phyloP scores from a whole-genome alignment of 1,139 yeast genomes.

The Meyerozyma guilliermondii region DNA sequence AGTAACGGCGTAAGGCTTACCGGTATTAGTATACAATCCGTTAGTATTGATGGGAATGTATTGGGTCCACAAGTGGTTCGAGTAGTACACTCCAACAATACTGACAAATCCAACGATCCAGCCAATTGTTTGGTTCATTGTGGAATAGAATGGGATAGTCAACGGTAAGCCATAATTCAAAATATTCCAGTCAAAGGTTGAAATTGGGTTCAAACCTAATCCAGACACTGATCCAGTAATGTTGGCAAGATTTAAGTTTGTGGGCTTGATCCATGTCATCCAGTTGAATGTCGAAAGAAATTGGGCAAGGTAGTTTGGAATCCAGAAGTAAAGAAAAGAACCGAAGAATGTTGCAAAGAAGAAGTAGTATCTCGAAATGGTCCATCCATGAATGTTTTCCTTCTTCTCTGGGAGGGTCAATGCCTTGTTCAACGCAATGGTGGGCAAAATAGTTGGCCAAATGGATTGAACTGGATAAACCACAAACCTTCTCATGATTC shows the following conservation, averaged over 20 bases:
- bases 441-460: slow-evolving; percentile 56
- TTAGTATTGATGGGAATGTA: slow-evolving; percentile 54
- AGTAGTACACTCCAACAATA: slow-evolving; percentile 43
- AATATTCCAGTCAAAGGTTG: slow-evolving; percentile 49
- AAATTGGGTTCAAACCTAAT: slow-evolving; percentile 51
- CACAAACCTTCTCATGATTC: slow-evolving; percentile 48
- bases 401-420: slow-evolving; percentile 28
- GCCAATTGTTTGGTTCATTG: slow-evolving; percentile 38
- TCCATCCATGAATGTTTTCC: slow-evolving; percentile 49
- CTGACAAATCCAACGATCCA: slow-evolving; percentile 35
- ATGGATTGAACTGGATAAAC: slow-evolving; percentile 52
- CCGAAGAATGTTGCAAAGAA: slow-evolving; percentile 32
- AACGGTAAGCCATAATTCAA: slow-evolving; percentile 20
- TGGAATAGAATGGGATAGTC: slow-evolving; percentile 43
- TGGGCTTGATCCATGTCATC: slow-evolving; percentile 61
- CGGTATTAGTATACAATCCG: slow-evolving; percentile 43
- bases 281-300: slow-evolving; percentile 54
- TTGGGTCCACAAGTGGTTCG: slow-evolving; percentile 47
- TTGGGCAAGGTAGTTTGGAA: slow-evolving; percentile 48
- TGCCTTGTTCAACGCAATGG: slow-evolving; percentile 35
- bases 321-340: slow-evolving; percentile 51
- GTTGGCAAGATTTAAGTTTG: slow-evolving; percentile 47
- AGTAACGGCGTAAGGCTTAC: slow-evolving; percentile 35
- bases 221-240: slow-evolving; percentile 51
- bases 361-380: slow-evolving; percentile 39